Conservation (phyloP, 1,139 yeast species). For the Yamadazyma dendronema region DNA sequence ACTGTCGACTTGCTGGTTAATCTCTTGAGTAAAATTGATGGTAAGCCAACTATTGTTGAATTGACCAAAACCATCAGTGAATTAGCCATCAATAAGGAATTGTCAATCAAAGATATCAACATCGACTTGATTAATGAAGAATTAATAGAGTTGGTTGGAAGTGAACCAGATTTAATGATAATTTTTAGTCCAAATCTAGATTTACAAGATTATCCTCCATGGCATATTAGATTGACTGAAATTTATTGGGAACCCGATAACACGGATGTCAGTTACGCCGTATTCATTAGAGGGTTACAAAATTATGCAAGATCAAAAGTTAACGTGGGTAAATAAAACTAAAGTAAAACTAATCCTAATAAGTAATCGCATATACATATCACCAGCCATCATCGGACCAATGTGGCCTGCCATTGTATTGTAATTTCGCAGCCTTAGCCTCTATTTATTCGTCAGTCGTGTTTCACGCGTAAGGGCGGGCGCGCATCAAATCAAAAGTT, state of each 20-base stretch:
- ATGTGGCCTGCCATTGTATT: too few relatives aligned
- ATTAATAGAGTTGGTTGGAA: conserved; percentile 71
- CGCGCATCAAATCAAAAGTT: conserved; percentile 7
- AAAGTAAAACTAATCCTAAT: background rate
- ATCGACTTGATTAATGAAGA: conserved; percentile 75
- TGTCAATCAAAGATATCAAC: conserved; percentile 67
- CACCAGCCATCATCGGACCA: too few relatives aligned
- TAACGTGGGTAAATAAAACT: conserved; percentile 70
- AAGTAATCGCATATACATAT: too few relatives aligned
- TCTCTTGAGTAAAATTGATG: conserved; percentile 74
- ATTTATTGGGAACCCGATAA: conserved; percentile 89
- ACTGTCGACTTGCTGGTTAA: conserved; percentile 59
- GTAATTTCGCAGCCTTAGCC: too few relatives aligned
- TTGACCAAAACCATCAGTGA: conserved; percentile 85
- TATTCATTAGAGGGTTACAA: conserved; percentile 80
- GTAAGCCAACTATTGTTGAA: conserved; percentile 86
- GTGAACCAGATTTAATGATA: conserved; percentile 86
- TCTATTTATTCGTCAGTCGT: background rate
- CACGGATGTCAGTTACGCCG: conserved; percentile 75
- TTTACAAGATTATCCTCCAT: conserved; percentile 94
- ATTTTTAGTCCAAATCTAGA: conserved; percentile 84
- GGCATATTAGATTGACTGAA: conserved; percentile 92
- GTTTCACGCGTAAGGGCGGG: conserved; percentile 3
- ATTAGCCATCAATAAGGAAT: conserved; percentile 59
- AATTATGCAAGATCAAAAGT: conserved; percentile 78